These are phyloP conservation scores for Spergularia azorica DNA, from an alignment of 179 eudicot species.

Conservation along the genomic window DNA sequence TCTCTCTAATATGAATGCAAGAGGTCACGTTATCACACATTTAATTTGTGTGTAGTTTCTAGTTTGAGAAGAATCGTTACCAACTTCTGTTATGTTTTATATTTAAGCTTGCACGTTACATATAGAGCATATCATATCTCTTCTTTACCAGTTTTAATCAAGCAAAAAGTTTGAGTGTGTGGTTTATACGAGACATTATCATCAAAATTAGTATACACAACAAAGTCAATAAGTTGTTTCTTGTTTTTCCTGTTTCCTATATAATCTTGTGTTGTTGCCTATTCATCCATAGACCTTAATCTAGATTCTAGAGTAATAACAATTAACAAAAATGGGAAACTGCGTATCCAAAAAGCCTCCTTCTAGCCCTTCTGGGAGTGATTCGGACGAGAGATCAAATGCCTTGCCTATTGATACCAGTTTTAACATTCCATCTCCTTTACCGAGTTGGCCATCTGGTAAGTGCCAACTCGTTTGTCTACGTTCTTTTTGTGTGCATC, in stretches of 20 bases:
- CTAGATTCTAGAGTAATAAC: neutral
- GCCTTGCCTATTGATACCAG: slow-evolving; percentile 42
- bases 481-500: neutral
- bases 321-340: slow-evolving; percentile 30
- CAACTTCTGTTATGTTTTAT: neutral
- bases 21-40: neutral
- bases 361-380: neutral
- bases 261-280: neutral
- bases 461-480: neutral
- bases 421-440: slow-evolving; percentile 49
- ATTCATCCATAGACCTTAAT: too few species aligned
- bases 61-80: neutral
- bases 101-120: neutral
- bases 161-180: neutral
- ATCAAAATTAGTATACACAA: too few species aligned
- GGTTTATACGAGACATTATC: neutral
- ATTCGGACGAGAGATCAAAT: slow-evolving; percentile 22
- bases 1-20: too few species aligned
- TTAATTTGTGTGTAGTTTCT: neutral
- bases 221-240: neutral
- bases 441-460: slow-evolving; percentile 49
- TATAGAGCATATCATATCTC: neutral
- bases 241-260: too few species aligned
- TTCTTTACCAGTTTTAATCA: neutral
- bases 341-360: slow-evolving; percentile 24